Percentiles rank a stretch among this genome's conserved stretches.
Evolutionary conservation across 2,329 filamentous ascomycete species (phyloP).

Genomic region (Talaromyces sp.): DNA sequence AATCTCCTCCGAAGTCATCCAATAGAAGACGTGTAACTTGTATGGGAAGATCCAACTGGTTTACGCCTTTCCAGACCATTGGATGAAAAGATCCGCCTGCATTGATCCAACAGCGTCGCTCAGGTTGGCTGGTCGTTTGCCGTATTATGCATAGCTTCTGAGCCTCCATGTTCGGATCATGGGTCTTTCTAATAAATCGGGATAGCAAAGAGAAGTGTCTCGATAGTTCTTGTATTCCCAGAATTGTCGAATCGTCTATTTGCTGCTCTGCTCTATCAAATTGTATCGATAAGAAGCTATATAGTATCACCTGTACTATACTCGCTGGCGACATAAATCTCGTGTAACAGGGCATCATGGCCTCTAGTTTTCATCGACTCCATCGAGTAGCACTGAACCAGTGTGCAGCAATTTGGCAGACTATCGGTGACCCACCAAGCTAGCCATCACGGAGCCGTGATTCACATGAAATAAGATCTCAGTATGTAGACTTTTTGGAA

Average conservation of each 20-base stretch:
- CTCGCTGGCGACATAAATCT: slow-evolving; percentile 35
- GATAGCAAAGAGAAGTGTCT: slow-evolving; percentile 60
- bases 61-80: slow-evolving; percentile 3
- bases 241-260: slow-evolving; percentile 40
- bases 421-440: neutral
- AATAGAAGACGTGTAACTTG: neutral
- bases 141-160: neutral
- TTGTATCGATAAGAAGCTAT: slow-evolving; percentile 65
- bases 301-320: slow-evolving; percentile 50
- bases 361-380: slow-evolving; percentile 23
- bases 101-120: neutral
- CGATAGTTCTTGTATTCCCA: slow-evolving; percentile 33
- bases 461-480: slow-evolving; percentile 8
- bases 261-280: slow-evolving; percentile 61
- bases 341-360: slow-evolving; percentile 25
- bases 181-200: slow-evolving; percentile 63
- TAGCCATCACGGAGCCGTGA: slow-evolving; percentile 5
- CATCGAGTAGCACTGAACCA: slow-evolving; percentile 15
- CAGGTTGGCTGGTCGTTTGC: neutral
- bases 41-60: neutral
- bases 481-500: slow-evolving; percentile 7
- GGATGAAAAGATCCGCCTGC: neutral
- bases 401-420: slow-evolving; percentile 9
- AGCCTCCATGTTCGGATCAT: slow-evolving; percentile 3
- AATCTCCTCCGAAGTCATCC: neutral